Percentiles rank a stretch among this genome's conserved stretches.
These are phyloP conservation scores for Trametes polyzona DNA, from an alignment of 1,284 basidiomycete genomes.

Conservation along the genomic window DNA sequence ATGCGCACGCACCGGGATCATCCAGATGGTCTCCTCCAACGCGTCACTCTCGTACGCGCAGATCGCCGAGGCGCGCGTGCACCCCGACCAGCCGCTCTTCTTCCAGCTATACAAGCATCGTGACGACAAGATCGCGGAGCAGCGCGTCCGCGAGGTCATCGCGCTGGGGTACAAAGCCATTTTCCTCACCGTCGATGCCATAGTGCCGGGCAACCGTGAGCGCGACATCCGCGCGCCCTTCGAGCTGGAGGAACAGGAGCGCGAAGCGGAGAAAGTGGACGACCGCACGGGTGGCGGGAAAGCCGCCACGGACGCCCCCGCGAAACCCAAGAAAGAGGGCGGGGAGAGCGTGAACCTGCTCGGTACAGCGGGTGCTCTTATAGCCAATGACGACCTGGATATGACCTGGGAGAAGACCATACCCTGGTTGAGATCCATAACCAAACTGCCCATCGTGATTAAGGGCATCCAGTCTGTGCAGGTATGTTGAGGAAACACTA, in stretches of 20 bases:
- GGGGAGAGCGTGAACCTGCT: constrained; percentile 45
- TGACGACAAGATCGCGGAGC: constrained; percentile 69
- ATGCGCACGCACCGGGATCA: constrained; percentile 70
- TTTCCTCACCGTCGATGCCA: constrained; percentile 90
- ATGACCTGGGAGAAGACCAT: constrained; percentile 79
- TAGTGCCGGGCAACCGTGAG: constrained; percentile 87
- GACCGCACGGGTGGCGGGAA: constrained; percentile 38
- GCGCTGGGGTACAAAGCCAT: constrained; percentile 81
- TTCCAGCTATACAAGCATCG: constrained; percentile 89
- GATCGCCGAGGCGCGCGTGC: constrained; percentile 63
- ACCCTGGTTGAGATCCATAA: constrained; percentile 77
- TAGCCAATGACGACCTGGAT: constrained; percentile 65
- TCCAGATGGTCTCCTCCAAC: constrained; percentile 91
- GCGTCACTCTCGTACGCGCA: constrained; percentile 78
- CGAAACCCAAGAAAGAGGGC: constrained; percentile 36
- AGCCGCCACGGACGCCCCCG: constrained; percentile 14
- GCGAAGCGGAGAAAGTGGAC: constrained; percentile 37
- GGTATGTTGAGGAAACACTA: constrained; percentile 42
- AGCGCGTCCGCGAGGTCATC: constrained; percentile 76
- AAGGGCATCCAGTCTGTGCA: constrained; percentile 85
- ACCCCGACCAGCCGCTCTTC: constrained; percentile 72
- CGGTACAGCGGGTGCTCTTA: constrained; percentile 68
- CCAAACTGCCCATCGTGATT: constrained; percentile 81
- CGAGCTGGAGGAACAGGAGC: constrained; percentile 63
- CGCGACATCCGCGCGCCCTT: constrained; percentile 72